A percentile compares a stretch with the other conserved stretches of the same genome.
These are phyloP conservation scores for Stellera chamaejasme DNA, from an alignment of 345 rosid genomes.

Conservation along the genomic window DNA sequence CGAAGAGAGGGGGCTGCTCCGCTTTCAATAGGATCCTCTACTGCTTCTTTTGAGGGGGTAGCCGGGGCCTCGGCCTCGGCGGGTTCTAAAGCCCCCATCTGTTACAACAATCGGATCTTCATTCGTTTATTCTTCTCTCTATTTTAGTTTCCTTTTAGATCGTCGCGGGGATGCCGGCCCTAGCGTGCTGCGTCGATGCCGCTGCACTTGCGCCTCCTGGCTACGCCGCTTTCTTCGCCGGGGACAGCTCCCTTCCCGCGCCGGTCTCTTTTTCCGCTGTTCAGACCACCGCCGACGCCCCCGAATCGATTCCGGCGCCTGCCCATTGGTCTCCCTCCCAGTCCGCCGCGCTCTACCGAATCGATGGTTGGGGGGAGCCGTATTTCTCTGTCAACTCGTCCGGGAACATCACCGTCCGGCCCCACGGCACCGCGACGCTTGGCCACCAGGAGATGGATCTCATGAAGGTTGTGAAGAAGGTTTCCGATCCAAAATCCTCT, in stretches of 20 bases:
- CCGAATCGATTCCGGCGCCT: constrained; percentile 5
- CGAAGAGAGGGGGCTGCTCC: constrained; percentile 31
- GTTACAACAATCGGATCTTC: constrained; percentile 26
- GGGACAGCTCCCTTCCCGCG: constrained; percentile 43
- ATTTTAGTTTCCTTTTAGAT: constrained; percentile 5
- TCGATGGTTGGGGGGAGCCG: constrained; percentile 87
- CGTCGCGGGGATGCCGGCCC: constrained; percentile 78
- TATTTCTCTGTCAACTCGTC: constrained; percentile 64
- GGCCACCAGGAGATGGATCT: constrained; percentile 84
- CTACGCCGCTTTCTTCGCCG: constrained; percentile 37
- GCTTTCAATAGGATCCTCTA: constrained; percentile 38
- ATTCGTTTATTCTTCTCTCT: constrained; percentile 4
- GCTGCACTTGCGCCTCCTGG: constrained; percentile 49
- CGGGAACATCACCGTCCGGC: constrained; percentile 67
- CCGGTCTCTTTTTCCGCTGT: constrained; percentile 15
- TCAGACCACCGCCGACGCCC: constrained; percentile 11
- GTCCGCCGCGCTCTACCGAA: constrained; percentile 57
- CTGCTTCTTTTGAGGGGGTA: constrained; percentile 97
- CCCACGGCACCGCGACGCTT: constrained; percentile 51
- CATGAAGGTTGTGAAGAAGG: constrained; percentile 70
- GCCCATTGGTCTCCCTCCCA: constrained; percentile 63
- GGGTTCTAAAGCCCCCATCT: constrained; percentile 93
- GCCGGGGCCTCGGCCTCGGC: constrained; percentile 99
- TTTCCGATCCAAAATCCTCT: constrained; percentile 55
- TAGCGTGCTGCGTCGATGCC: constrained; percentile 73